phyloP scores from a whole-genome alignment of 345 rosid species.

The Crucihimalaya himalaica region DNA sequence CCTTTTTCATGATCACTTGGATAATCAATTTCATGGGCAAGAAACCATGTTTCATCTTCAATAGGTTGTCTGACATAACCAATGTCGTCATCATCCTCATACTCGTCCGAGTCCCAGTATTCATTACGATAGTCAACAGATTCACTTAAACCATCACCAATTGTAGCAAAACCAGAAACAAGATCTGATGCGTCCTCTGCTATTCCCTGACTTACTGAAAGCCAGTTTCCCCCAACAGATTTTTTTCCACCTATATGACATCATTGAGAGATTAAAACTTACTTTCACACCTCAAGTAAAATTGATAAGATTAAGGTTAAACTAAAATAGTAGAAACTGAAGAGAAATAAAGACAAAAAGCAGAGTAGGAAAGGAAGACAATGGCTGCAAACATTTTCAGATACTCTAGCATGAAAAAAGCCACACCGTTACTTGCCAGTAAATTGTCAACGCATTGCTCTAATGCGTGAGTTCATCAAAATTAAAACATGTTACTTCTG shows the following conservation, averaged over 20 bases:
- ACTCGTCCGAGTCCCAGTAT: slow-evolving; percentile 99
- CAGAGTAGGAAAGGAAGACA: background rate
- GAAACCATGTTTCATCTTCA: slow-evolving; percentile 98
- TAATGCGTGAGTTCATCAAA: slow-evolving; percentile 13
- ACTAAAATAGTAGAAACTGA: slow-evolving; percentile 1
- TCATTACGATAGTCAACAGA: slow-evolving; percentile 88
- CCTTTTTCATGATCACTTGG: slow-evolving; percentile 99
- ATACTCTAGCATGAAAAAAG: background rate
- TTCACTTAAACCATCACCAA: slow-evolving; percentile 96
- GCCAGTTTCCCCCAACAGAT: slow-evolving; percentile 89
- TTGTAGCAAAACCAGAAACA: slow-evolving; percentile 97
- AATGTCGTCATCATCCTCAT: slow-evolving; percentile 96
- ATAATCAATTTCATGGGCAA: slow-evolving; percentile 97
- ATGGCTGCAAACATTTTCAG: background rate
- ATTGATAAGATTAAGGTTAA: background rate
- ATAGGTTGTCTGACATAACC: slow-evolving; percentile 98
- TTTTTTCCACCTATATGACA: slow-evolving; percentile 67
- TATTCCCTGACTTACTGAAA: slow-evolving; percentile 97
- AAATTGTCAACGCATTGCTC: background rate
- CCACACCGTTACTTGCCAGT: background rate
- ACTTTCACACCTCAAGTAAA: slow-evolving; percentile 20
- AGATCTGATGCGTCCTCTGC: slow-evolving; percentile 95
- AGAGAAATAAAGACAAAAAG: slow-evolving; percentile 14
- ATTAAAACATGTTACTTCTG: background rate
- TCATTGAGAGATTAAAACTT: slow-evolving; percentile 17